phyloP scores from a whole-genome alignment of 1,284 basidiomycete genomes.

The Fistulinella staudtii region DNA sequence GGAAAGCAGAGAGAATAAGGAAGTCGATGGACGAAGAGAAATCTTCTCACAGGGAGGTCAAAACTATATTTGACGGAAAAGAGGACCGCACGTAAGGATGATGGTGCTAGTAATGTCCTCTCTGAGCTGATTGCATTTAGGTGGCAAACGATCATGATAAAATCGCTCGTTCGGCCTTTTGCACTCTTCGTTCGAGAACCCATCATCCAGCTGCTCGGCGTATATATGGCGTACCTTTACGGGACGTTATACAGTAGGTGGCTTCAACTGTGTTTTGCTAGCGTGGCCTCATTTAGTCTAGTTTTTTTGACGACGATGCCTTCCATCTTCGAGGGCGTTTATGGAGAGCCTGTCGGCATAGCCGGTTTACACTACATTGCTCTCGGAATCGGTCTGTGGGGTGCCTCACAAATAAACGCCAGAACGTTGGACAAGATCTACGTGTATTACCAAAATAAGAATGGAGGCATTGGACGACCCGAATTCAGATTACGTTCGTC shows the following conservation, averaged over 20 bases:
- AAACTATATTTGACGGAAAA: slow-evolving; percentile 43
- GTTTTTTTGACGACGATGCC: slow-evolving; percentile 35
- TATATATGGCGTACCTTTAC: slow-evolving; percentile 51
- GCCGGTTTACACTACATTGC: slow-evolving; percentile 57
- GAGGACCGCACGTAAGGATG: slow-evolving; percentile 41
- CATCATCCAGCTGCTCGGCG: slow-evolving; percentile 43
- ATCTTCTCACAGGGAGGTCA: slow-evolving; percentile 32
- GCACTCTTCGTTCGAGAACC: slow-evolving; percentile 45
- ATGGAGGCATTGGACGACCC: slow-evolving; percentile 45
- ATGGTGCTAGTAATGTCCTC: neutral
- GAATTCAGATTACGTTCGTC: slow-evolving; percentile 41
- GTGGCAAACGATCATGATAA: slow-evolving; percentile 37
- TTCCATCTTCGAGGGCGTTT: neutral
- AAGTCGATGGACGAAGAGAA: slow-evolving; percentile 45
- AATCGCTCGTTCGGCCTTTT: slow-evolving; percentile 46
- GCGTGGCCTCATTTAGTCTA: slow-evolving; percentile 22
- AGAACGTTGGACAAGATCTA: slow-evolving; percentile 48
- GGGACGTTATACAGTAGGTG: slow-evolving; percentile 53
- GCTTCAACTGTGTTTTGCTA: neutral
- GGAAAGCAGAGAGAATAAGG: slow-evolving; percentile 52
- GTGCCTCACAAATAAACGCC: slow-evolving; percentile 47
- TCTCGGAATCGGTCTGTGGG: slow-evolving; percentile 43
- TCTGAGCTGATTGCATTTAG: slow-evolving; percentile 12
- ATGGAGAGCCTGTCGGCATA: slow-evolving; percentile 45
- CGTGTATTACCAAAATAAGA: slow-evolving; percentile 36